phyloP scores from a whole-genome alignment of 2,329 filamentous ascomycete genomes.

The Clathrospora elynae region DNA sequence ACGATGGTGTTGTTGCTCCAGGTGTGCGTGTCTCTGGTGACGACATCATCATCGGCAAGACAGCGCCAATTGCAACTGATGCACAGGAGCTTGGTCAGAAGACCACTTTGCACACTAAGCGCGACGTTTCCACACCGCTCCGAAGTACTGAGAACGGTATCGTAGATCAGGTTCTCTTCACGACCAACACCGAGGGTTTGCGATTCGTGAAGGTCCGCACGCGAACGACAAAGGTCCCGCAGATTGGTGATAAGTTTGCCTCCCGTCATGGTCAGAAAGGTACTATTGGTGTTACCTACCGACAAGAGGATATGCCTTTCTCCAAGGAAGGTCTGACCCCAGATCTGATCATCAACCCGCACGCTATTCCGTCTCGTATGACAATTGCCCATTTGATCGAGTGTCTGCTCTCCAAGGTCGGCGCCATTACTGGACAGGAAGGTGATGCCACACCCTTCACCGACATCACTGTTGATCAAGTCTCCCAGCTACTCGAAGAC shows the following conservation, averaged over 20 bases:
- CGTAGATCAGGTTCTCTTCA: slow-evolving; percentile 89
- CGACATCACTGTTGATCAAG: slow-evolving; percentile 92
- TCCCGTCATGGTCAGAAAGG: slow-evolving; percentile 99
- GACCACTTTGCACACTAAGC: slow-evolving; percentile 86
- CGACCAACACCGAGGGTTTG: slow-evolving; percentile 91
- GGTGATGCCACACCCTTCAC: slow-evolving; percentile 98
- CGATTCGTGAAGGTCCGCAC: slow-evolving; percentile 98
- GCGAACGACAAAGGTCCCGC: slow-evolving; percentile 94
- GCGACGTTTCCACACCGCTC: slow-evolving; percentile 93
- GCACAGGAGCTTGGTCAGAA: slow-evolving; percentile 92
- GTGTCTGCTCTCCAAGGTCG: slow-evolving; percentile 95
- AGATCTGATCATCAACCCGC: slow-evolving; percentile 98
- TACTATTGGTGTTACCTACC: slow-evolving; percentile 97
- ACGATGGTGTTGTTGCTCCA: slow-evolving; percentile 92
- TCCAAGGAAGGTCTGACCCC: slow-evolving; percentile 88
- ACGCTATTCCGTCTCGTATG: slow-evolving; percentile 99
- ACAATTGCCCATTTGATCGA: slow-evolving; percentile 99
- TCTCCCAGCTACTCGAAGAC: slow-evolving; percentile 82
- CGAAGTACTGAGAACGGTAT: slow-evolving; percentile 97
- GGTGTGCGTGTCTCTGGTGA: slow-evolving; percentile 95
- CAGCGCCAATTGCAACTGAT: slow-evolving; percentile 89
- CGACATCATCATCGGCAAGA: slow-evolving; percentile 99
- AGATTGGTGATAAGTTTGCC: slow-evolving; percentile 99
- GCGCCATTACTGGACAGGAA: slow-evolving; percentile 89
- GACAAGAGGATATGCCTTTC: slow-evolving; percentile 99